phyloP scores from a whole-genome alignment of 2,329 filamentous ascomycete genomes.

The Cadophora sp. region DNA sequence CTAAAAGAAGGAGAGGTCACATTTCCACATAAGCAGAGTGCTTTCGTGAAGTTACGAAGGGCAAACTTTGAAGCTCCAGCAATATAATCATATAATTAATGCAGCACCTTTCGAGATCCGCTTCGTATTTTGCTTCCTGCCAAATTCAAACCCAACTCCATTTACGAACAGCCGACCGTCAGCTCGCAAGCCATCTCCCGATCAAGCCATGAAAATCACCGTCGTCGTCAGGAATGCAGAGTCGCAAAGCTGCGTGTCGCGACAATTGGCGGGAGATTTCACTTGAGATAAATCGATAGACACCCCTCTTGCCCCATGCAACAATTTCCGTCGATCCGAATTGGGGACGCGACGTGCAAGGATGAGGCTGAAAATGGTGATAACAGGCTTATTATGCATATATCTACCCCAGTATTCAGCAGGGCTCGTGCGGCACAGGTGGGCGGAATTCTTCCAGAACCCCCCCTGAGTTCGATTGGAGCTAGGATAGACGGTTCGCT shows the following conservation, averaged over 20 bases:
- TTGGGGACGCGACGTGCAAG: not conserved
- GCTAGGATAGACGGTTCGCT: slow-evolving; percentile 10
- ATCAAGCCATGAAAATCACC: not conserved
- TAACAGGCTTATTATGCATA: slow-evolving; percentile 3
- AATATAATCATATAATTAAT: slow-evolving; percentile 32
- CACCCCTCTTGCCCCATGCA: not conserved
- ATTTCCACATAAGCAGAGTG: slow-evolving; percentile 92
- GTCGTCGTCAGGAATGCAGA: not conserved
- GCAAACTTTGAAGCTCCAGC: slow-evolving; percentile 80
- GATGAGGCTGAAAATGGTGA: slow-evolving; percentile 15
- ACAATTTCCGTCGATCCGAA: slow-evolving; percentile 7
- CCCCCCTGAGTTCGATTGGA: not conserved
- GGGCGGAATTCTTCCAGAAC: not conserved
- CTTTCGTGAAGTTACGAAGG: slow-evolving; percentile 79
- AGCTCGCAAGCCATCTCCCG: not conserved
- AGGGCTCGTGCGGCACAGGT: slow-evolving; percentile 7
- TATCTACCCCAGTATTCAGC: slow-evolving; percentile 3
- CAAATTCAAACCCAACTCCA: not conserved
- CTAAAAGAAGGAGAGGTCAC: slow-evolving; percentile 84
- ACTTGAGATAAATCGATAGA: slow-evolving; percentile 3
- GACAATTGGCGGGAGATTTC: not conserved
- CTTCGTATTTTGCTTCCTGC: not conserved
- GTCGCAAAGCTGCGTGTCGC: not conserved
- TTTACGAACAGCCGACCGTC: not conserved
- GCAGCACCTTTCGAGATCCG: not conserved